Conservation (phyloP, 2,329 filamentous ascomycete species). For the Aureobasidium vineae region DNA sequence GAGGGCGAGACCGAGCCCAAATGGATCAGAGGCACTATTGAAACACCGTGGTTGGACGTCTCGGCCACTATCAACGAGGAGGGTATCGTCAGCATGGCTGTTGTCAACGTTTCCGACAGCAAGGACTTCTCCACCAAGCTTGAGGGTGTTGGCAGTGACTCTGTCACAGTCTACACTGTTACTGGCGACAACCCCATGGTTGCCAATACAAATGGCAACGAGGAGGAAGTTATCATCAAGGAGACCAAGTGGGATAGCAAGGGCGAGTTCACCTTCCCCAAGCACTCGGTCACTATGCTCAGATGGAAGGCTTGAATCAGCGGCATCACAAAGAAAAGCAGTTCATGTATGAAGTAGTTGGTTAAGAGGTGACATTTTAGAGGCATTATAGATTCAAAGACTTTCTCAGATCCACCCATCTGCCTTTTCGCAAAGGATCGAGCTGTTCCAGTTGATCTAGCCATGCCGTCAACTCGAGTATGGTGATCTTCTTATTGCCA, state of each 20-base stretch:
- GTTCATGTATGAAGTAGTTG: background rate
- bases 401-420: constrained; percentile 70
- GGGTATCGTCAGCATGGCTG: constrained; percentile 64
- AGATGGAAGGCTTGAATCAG: constrained; percentile 27
- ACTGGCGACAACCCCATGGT: constrained; percentile 57
- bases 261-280: constrained; percentile 63
- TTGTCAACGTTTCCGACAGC: constrained; percentile 67
- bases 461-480: constrained; percentile 52
- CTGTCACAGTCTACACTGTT: constrained; percentile 63
- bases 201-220: constrained; percentile 61
- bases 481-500: constrained; percentile 43
- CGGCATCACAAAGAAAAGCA: background rate
- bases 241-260: constrained; percentile 64
- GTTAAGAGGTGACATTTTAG: constrained; percentile 40
- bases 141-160: constrained; percentile 53
- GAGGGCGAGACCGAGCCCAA: constrained; percentile 63
- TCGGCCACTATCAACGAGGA: constrained; percentile 60
- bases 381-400: constrained; percentile 44
- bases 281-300: constrained; percentile 37
- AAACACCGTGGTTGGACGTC: constrained; percentile 69
- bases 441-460: constrained; percentile 64
- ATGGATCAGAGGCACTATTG: constrained; percentile 64
- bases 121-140: constrained; percentile 59
- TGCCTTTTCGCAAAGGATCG: constrained; percentile 70
- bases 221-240: constrained; percentile 61